Evolutionary conservation across 1,139 yeast genomes (phyloP).

Genomic region (Hyphopichia fennica): DNA sequence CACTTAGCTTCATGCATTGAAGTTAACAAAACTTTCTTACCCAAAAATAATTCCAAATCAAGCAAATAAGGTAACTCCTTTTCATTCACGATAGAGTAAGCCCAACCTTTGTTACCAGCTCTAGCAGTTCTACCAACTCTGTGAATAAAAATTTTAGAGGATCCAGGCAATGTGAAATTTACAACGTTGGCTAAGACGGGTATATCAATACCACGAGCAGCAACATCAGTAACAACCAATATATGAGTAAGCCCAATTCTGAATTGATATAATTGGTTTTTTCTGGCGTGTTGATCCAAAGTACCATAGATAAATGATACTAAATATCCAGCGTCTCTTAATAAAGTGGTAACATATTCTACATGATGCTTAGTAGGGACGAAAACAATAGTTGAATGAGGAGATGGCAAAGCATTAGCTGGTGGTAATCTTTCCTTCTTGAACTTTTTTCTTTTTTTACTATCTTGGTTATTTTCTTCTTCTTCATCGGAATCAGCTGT

Average conservation of each 20-base stretch:
- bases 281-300: constrained; percentile 92
- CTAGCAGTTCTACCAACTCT: constrained; percentile 99
- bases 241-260: constrained; percentile 79
- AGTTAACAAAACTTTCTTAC: constrained; percentile 73
- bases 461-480: constrained; percentile 23
- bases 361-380: constrained; percentile 98
- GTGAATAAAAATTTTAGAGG: constrained; percentile 91
- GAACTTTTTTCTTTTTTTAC: constrained; percentile 34
- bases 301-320: constrained; percentile 92
- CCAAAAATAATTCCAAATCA: constrained; percentile 88
- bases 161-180: constrained; percentile 86
- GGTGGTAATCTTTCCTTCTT: constrained; percentile 66
- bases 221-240: constrained; percentile 95
- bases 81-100: constrained; percentile 84
- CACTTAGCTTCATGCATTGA: constrained; percentile 66
- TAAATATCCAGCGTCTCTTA: constrained; percentile 79
- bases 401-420: constrained; percentile 82
- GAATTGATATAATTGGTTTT: constrained; percentile 82
- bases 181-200: constrained; percentile 94
- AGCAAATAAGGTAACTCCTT: constrained; percentile 85
- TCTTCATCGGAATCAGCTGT: constrained; percentile 50
- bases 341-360: constrained; percentile 73
- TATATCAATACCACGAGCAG: constrained; percentile 99
- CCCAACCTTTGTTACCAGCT: constrained; percentile 99
- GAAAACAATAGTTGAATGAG: constrained; percentile 83